Percentiles rank a stretch among this genome's conserved stretches.
Evolutionary conservation across 176 grass and related monocot species (phyloP).

Genomic region (Cymbopogon citratus): DNA sequence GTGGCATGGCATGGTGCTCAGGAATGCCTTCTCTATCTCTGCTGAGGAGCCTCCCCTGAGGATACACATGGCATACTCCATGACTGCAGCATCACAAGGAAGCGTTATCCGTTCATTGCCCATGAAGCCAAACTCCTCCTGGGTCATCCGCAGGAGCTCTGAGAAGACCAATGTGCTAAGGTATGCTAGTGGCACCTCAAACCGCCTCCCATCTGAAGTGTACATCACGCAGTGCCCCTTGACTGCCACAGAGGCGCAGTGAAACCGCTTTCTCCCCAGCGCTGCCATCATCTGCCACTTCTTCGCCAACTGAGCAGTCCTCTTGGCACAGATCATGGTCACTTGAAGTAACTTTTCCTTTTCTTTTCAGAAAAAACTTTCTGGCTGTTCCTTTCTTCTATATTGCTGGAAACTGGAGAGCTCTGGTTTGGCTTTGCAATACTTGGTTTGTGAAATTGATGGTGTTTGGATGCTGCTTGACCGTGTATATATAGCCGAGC

Average conservation of each 20-base stretch:
- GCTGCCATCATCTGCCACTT: conserved; percentile 43
- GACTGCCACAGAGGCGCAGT: neutral
- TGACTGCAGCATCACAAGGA: conserved; percentile 15
- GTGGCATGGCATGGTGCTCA: conserved; percentile 29
- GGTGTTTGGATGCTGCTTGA: neutral
- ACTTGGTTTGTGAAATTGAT: no score
- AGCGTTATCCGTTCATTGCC: conserved; percentile 33
- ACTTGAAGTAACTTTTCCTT: no score
- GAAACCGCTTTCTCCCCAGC: neutral
- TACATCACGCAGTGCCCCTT: conserved; percentile 46
- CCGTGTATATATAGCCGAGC: conserved; percentile 5
- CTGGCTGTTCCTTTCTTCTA: no score
- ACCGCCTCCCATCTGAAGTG: conserved; percentile 14
- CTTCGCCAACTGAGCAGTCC: conserved; percentile 29
- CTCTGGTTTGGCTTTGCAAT: no score
- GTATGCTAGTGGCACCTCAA: conserved; percentile 39
- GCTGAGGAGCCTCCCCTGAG: conserved; percentile 18
- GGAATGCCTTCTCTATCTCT: conserved; percentile 29
- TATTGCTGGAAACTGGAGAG: no score
- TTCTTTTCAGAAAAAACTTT: no score
- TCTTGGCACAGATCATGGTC: conserved; percentile 31
- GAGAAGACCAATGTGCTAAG: conserved; percentile 20
- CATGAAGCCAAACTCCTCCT: conserved; percentile 48
- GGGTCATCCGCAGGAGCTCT: conserved; percentile 40
- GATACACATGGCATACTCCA: conserved; percentile 43